Conservation (phyloP, 2,329 filamentous ascomycete species). For the Fusarium foetens region DNA sequence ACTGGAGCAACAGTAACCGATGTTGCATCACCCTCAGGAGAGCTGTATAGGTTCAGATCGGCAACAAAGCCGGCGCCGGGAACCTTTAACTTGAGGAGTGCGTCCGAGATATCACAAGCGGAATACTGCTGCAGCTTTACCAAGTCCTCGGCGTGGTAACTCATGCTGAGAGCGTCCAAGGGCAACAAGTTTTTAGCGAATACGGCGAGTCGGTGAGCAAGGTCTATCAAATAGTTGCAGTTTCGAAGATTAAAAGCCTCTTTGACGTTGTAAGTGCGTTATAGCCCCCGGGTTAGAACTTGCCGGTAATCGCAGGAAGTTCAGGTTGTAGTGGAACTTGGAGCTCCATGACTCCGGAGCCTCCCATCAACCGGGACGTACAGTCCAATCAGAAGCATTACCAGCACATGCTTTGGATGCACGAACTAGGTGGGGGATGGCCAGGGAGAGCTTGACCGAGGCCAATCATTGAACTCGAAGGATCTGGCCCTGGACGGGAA, state of each 20-base stretch:
- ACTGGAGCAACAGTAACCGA: constrained; percentile 61
- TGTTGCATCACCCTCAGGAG: constrained; percentile 37
- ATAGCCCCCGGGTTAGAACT: constrained; percentile 10
- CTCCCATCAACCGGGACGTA: constrained; percentile 40
- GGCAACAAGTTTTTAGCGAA: constrained; percentile 18
- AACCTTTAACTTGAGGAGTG: constrained; percentile 74
- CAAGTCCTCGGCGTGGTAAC: constrained; percentile 37
- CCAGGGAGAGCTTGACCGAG: constrained; percentile 26
- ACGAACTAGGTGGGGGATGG: constrained; percentile 35
- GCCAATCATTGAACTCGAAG: constrained; percentile 28
- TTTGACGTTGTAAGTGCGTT: constrained; percentile 25
- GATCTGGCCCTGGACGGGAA: constrained; percentile 25
- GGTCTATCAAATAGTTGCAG: constrained; percentile 10
- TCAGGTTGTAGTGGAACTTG: constrained; percentile 25
- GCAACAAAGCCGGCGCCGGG: constrained; percentile 73
- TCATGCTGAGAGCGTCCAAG: constrained; percentile 36
- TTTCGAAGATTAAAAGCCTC: constrained; percentile 12
- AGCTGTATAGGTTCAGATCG: constrained; percentile 58
- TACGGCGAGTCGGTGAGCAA: constrained; percentile 33
- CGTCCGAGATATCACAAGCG: constrained; percentile 74
- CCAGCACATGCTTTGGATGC: constrained; percentile 37
- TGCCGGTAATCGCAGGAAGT: constrained; percentile 30
- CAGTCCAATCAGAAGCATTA: constrained; percentile 47
- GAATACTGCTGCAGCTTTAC: constrained; percentile 52
- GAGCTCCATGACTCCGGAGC: constrained; percentile 45